A percentile compares a stretch with the other conserved stretches of the same genome.
Evolutionary conservation across 1,284 basidiomycete species (phyloP).

Genomic region (Chondrostereum purpureum): DNA sequence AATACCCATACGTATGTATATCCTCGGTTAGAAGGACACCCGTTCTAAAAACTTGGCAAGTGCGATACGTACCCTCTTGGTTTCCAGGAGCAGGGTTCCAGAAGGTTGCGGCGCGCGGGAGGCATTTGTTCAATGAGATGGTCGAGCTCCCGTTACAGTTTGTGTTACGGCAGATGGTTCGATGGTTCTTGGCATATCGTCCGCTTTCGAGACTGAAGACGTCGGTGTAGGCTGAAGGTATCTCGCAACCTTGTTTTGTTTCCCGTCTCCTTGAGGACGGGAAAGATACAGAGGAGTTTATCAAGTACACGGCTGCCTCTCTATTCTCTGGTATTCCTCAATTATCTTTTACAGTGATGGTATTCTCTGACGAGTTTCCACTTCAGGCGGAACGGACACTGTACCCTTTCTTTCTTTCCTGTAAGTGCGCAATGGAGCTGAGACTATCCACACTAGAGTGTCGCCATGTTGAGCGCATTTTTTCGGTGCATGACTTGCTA

Average conservation of each 20-base stretch:
- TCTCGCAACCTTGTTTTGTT: constrained; percentile 11
- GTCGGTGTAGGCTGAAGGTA: constrained; percentile 4
- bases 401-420: constrained; percentile 8
- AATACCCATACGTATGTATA: constrained; percentile 24
- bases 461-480: constrained; percentile 17
- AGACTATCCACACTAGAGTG: constrained; percentile 10
- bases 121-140: constrained; percentile 12
- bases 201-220: background rate
- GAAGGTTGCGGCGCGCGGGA: constrained; percentile 17
- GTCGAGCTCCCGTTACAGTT: constrained; percentile 20
- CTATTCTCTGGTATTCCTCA: constrained; percentile 16
- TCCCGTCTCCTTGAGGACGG: constrained; percentile 7
- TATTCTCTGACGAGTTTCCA: constrained; percentile 5
- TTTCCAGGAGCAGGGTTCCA: constrained; percentile 29
- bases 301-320: constrained; percentile 14
- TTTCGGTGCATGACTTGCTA: constrained; percentile 30
- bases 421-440: too few relatives aligned
- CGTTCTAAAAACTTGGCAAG: background rate
- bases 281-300: constrained; percentile 3
- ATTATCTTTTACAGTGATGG: background rate
- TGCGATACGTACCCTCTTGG: constrained; percentile 27
- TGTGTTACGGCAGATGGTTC: constrained; percentile 20
- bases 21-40: background rate
- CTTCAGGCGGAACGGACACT: constrained; percentile 13
- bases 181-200: background rate